Base-by-base conservation (phyloP, 1,284 basidiomycete species). In the Exobasidium rhododendri region DNA sequence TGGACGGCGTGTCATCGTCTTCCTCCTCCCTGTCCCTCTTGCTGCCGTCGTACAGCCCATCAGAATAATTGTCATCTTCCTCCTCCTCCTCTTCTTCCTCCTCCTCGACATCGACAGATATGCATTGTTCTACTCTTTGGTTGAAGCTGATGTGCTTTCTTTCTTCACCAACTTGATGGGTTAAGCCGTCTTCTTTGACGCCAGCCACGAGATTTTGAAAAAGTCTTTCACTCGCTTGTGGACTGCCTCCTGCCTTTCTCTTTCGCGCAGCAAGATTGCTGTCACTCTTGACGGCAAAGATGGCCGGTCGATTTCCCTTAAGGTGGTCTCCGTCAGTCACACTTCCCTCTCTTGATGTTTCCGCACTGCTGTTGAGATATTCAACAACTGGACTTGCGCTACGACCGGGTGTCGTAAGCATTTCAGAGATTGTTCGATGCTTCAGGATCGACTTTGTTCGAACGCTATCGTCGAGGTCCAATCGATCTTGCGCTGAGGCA, bases 71-170 rank as follows among this genome's bases (percentile, higher is more conserved):
- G n/a, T 84, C 85, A 22, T 82, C 82, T 31, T 81, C 51, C 17
- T 58, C 75, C 47, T 81, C 63, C 67, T 75, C 68, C 20, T 71
- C 64, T 31, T 77, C 82, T 54, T 69, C 69, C 20, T 71, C 64
- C 29, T 77, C 81, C 55, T 70, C 69, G 26, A 71, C 66, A 49
- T 85, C 84, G 75, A 98, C 89, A n/a, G 94, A 90, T 67, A 98
- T 94, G 78, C 88, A 93, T 81, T 97, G 96, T 81, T 97, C 92
- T 43, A 98, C 94, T 75, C 94, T 94, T 0, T 93, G 94, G 81
- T 97, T 97, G 85, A 98, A 98, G 73, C 86, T 90, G 82, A 98
- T 98, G 80, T 97, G 94, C 66, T 86, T 85, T 81, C 86, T 87
- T 49, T 62, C 57, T 24, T 64, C 60, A 24, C 58, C 20, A 24